Percentiles rank a stretch among this genome's conserved stretches.
phyloP scores from a whole-genome alignment of 805 yeast genomes.

The Babjeviella inositovora region DNA sequence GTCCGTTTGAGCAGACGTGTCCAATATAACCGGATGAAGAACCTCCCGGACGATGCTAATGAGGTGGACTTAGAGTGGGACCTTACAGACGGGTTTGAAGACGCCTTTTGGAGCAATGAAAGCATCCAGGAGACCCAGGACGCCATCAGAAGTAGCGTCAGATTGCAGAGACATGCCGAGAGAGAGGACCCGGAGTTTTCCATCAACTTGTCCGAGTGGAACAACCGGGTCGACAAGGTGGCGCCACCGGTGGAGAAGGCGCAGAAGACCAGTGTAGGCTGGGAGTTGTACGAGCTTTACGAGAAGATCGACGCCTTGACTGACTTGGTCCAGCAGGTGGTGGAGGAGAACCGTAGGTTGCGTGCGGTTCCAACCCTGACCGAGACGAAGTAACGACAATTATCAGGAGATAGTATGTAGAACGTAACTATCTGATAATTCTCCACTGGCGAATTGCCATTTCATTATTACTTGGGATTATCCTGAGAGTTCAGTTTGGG shows the following conservation, averaged over 20 bases:
- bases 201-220: conserved; percentile 34
- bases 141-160: conserved; percentile 17
- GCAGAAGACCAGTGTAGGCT: conserved; percentile 33
- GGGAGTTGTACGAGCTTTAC: conserved; percentile 47
- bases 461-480: too few species aligned
- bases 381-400: too few species aligned
- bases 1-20: conserved; percentile 53
- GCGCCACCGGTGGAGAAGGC: conserved; percentile 50
- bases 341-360: conserved; percentile 15
- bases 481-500: too few species aligned
- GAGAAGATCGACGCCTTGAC: conserved; percentile 30
- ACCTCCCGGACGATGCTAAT: conserved; percentile 64
- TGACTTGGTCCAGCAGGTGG: conserved; percentile 17
- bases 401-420: too few species aligned
- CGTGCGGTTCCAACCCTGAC: too few species aligned
- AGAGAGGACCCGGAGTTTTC: conserved; percentile 51
- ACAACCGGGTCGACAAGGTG: conserved; percentile 23
- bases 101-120: conserved; percentile 14
- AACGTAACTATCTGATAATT: too few species aligned
- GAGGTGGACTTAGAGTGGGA: conserved; percentile 74
- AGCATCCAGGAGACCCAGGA: conserved; percentile 18
- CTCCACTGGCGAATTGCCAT: too few species aligned
- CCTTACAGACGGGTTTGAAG: conserved; percentile 54
- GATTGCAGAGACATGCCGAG: conserved; percentile 48
- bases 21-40: conserved; percentile 48